Percentiles rank a stretch among this genome's conserved stretches.
Evolutionary conservation across 768 basidiomycete genomes (phyloP).

Genomic region (Pleurotus giganteus): DNA sequence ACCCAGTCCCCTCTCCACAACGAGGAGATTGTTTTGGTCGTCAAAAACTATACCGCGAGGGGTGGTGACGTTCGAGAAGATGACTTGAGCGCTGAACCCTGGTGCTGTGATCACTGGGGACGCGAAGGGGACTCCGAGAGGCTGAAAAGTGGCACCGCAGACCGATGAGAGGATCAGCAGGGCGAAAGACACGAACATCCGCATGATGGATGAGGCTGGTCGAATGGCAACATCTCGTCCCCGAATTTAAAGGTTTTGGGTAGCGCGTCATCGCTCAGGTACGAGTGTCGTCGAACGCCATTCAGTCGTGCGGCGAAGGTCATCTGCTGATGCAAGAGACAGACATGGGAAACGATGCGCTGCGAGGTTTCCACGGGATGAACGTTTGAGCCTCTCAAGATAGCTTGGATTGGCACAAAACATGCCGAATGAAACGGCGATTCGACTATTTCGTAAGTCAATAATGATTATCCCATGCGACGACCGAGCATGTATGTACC

Average conservation of each 20-base stretch:
- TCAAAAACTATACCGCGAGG: conserved; percentile 44
- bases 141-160: conserved; percentile 26
- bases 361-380: no score
- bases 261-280: not conserved
- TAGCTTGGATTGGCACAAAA: no score
- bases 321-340: not conserved
- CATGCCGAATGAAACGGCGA: no score
- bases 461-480: no score
- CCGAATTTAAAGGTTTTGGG: no score
- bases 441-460: no score
- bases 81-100: conserved; percentile 32
- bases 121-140: conserved; percentile 27
- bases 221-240: no score
- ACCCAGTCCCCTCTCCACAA: conserved; percentile 41
- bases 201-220: not conserved
- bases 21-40: conserved; percentile 33
- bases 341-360: not conserved
- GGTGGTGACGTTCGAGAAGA: conserved; percentile 39
- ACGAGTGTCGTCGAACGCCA: not conserved
- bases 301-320: not conserved
- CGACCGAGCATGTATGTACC: no score
- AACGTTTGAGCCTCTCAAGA: no score
- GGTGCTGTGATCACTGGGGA: conserved; percentile 32
- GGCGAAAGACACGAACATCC: not conserved
- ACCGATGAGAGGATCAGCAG: not conserved